phyloP scores from a whole-genome alignment of 2,329 filamentous ascomycete genomes.

The Aspergillus costaricaensis region DNA sequence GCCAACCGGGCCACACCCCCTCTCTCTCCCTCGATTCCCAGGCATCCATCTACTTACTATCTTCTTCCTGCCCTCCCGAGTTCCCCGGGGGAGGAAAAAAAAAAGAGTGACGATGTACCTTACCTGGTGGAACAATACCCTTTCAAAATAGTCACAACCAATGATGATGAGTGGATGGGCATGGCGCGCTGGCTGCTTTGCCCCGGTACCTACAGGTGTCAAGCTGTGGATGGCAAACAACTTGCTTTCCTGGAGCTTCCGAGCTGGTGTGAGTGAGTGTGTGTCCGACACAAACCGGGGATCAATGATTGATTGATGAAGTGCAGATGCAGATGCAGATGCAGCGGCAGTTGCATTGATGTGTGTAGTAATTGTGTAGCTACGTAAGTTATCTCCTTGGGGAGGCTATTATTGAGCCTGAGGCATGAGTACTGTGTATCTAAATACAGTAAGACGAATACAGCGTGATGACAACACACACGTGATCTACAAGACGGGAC shows the following conservation, averaged over 20 bases:
- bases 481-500: slow-evolving; percentile 11
- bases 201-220: neutral
- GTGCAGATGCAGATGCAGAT: too few relatives aligned
- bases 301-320: neutral
- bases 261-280: neutral
- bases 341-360: neutral
- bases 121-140: neutral
- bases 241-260: slow-evolving; percentile 7
- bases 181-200: neutral
- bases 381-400: too few relatives aligned
- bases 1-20: neutral
- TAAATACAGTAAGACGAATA: neutral
- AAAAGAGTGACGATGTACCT: neutral
- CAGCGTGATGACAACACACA: slow-evolving; percentile 2
- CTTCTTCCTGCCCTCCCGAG: neutral
- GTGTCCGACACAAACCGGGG: neutral
- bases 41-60: neutral
- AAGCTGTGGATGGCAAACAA: neutral
- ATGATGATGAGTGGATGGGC: neutral
- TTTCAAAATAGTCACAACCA: neutral
- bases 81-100: neutral
- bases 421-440: neutral
- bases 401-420: neutral
- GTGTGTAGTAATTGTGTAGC: neutral
- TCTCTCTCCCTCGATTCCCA: neutral